These are phyloP conservation scores for Collybia sordida DNA, from an alignment of 768 basidiomycete species.

Conservation along the genomic window DNA sequence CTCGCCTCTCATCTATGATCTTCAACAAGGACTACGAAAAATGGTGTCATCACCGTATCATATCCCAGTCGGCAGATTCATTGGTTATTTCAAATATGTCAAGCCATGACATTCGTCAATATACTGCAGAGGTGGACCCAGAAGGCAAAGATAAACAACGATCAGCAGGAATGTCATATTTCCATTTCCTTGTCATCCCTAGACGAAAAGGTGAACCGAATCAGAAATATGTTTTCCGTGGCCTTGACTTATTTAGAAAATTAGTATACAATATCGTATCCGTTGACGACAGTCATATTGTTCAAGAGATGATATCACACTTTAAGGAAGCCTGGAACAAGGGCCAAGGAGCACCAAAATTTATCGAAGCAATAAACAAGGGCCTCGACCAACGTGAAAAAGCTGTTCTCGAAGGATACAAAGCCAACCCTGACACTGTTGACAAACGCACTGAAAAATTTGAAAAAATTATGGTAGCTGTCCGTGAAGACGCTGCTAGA, in stretches of 20 bases:
- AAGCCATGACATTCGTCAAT: conserved; percentile 10
- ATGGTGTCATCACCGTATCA: no score
- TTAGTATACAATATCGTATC: conserved; percentile 12
- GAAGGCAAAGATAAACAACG: conserved; percentile 2
- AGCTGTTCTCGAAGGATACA: background rate
- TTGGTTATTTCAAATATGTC: conserved; percentile 10
- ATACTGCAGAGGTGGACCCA: conserved; percentile 2
- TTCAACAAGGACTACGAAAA: no score
- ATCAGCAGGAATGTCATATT: conserved; percentile 13
- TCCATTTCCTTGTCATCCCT: conserved; percentile 13
- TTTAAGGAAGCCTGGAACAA: conserved; percentile 6
- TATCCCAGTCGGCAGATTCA: background rate
- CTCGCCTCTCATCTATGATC: no score
- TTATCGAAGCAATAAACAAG: conserved; percentile 1
- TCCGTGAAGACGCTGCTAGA: background rate
- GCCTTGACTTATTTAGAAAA: background rate
- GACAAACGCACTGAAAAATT: conserved; percentile 1
- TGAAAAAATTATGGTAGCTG: background rate
- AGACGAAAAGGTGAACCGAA: conserved; percentile 4
- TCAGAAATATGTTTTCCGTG: no score
- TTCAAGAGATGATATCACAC: conserved; percentile 12
- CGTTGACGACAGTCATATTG: conserved; percentile 3
- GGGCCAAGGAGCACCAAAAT: background rate
- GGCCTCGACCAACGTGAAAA: conserved; percentile 1
- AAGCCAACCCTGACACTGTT: background rate